These are phyloP conservation scores for Cyberlindnera saturnus DNA, from an alignment of 805 yeast species.

Conservation along the genomic window DNA sequence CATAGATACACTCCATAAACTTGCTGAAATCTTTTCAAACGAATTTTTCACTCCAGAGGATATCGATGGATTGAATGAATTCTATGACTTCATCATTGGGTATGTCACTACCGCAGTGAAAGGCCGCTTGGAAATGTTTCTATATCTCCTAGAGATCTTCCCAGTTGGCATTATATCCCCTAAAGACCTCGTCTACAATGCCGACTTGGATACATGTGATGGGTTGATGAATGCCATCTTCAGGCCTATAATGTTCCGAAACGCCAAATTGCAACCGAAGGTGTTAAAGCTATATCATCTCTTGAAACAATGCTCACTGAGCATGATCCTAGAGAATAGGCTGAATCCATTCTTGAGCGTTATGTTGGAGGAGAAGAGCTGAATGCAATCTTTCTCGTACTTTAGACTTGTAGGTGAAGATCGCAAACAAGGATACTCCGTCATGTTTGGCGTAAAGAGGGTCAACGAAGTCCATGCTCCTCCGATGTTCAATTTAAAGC, in stretches of 20 bases:
- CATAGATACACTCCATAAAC: constrained; percentile 14
- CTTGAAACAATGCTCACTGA: constrained; percentile 8
- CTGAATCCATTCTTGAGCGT: constrained; percentile 11
- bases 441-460: too few species aligned
- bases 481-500: background rate
- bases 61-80: background rate
- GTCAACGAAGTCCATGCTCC: too few species aligned
- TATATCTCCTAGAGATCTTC: constrained; percentile 20
- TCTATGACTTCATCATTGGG: constrained; percentile 7
- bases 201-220: constrained; percentile 1
- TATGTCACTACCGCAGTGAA: constrained; percentile 1
- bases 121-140: constrained; percentile 15
- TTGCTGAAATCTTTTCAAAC: constrained; percentile 4
- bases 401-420: background rate
- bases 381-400: background rate
- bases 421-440: too few species aligned
- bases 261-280: constrained; percentile 7
- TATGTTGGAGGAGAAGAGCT: constrained; percentile 2
- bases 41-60: background rate
- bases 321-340: constrained; percentile 14
- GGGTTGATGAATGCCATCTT: constrained; percentile 12
- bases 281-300: constrained; percentile 7
- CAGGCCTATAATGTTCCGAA: constrained; percentile 12
- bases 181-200: constrained; percentile 11
- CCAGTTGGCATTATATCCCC: constrained; percentile 8